phyloP scores from a whole-genome alignment of 257 asterid genomes.

The Cynanchum wilfordii region DNA sequence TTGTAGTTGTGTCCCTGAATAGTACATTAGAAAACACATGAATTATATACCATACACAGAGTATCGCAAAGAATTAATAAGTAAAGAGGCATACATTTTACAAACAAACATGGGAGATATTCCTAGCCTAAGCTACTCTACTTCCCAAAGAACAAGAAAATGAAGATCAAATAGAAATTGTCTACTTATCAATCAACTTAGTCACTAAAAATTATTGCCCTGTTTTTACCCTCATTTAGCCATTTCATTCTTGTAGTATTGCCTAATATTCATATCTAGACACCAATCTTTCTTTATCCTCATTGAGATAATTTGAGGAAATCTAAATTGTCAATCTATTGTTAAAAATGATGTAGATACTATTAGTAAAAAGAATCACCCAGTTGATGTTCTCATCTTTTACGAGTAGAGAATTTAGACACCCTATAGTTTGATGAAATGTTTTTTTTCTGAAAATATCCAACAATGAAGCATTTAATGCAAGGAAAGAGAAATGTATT shows the following conservation, averaged over 20 bases:
- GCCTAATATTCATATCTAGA: not conserved
- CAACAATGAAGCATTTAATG: not conserved
- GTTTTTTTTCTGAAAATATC: not conserved
- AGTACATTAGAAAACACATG: slow-evolving; percentile 10
- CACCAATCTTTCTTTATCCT: not conserved
- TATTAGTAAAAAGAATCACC: not conserved
- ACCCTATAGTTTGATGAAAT: not conserved
- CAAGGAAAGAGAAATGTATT: not conserved
- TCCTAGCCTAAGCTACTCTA: not conserved
- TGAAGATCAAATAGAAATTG: not conserved
- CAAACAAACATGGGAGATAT: not conserved
- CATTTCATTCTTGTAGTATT: not conserved
- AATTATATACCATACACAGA: not conserved
- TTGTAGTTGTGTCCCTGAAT: slow-evolving; percentile 67
- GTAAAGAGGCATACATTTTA: not conserved
- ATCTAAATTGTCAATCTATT: not conserved
- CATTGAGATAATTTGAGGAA: not conserved
- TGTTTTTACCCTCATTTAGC: not conserved
- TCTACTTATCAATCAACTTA: not conserved
- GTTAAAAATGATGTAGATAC: not conserved
- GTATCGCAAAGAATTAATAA: not conserved
- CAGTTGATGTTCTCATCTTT: not conserved
- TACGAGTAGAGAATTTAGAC: not conserved
- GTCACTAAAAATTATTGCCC: not conserved
- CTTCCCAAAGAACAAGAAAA: not conserved